These are phyloP conservation scores for Pseudogymnoascus sp. DNA, from an alignment of 2,329 filamentous ascomycete genomes.

Conservation along the genomic window DNA sequence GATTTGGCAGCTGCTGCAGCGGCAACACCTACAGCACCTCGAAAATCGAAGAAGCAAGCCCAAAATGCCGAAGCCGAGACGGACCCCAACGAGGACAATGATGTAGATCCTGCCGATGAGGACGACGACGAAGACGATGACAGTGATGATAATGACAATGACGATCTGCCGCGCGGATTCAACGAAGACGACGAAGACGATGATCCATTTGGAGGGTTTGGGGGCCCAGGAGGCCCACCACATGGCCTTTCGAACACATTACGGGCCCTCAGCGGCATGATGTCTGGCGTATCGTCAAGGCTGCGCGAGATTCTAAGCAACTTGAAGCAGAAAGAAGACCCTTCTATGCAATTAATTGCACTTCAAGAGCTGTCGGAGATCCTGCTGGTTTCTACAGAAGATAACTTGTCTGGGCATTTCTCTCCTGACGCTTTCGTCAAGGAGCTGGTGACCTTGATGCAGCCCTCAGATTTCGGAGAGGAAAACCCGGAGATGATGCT, in stretches of 20 bases:
- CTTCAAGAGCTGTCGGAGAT: conserved; percentile 91
- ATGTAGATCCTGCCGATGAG: conserved; percentile 40
- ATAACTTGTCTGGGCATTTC: conserved; percentile 91
- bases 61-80: conserved; percentile 64
- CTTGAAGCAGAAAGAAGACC: conserved; percentile 75
- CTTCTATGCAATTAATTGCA: conserved; percentile 81
- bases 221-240: conserved; percentile 53
- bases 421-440: conserved; percentile 92
- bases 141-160: conserved; percentile 44
- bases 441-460: conserved; percentile 86
- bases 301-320: conserved; percentile 70
- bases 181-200: conserved; percentile 50
- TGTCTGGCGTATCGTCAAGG: conserved; percentile 73
- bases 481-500: conserved; percentile 98
- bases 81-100: conserved; percentile 44
- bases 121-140: conserved; percentile 55
- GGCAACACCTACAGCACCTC: conserved; percentile 30
- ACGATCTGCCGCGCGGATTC: conserved; percentile 18
- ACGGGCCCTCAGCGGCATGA: conserved; percentile 82
- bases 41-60: conserved; percentile 49
- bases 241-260: conserved; percentile 71
- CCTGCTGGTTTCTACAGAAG: conserved; percentile 88
- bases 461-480: conserved; percentile 73
- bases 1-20: conserved; percentile 5
- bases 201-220: conserved; percentile 57